These are phyloP conservation scores for Violaceomyces palustris DNA, from an alignment of 1,284 basidiomycete species.

Conservation along the genomic window DNA sequence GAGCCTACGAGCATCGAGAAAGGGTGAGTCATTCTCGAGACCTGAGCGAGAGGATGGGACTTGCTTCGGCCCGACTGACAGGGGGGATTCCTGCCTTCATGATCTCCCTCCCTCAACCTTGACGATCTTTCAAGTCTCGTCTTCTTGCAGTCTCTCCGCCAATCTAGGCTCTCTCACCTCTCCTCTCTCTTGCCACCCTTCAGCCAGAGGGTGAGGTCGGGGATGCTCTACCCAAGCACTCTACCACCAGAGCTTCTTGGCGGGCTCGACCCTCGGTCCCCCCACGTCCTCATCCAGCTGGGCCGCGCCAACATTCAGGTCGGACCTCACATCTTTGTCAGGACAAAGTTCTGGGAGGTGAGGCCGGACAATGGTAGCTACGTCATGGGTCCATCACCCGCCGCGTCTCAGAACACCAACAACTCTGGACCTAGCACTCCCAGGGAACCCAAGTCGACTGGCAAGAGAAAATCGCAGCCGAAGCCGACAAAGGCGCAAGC, in stretches of 20 bases:
- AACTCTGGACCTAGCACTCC: neutral
- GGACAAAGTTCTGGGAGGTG: constrained; percentile 45
- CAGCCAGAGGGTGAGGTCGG: constrained; percentile 34
- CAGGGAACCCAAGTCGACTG: neutral
- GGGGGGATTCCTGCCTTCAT: neutral
- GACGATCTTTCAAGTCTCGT: too few species aligned
- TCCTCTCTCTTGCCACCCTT: constrained; percentile 44
- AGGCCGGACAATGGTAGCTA: constrained; percentile 18
- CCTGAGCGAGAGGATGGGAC: neutral
- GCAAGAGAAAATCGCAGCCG: too few species aligned
- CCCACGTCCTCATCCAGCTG: constrained; percentile 38
- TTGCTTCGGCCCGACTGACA: neutral
- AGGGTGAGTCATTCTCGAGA: constrained; percentile 2
- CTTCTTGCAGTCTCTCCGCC: constrained; percentile 45
- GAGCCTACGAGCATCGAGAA: constrained; percentile 32
- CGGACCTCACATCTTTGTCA: constrained; percentile 42
- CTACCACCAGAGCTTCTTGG: constrained; percentile 34
- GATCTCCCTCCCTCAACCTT: neutral
- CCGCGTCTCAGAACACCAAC: neutral
- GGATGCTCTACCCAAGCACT: constrained; percentile 33
- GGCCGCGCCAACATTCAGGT: constrained; percentile 43
- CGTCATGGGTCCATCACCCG: neutral
- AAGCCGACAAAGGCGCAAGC: too few species aligned
- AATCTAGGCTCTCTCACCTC: constrained; percentile 48
- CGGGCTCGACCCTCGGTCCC: constrained; percentile 35